A percentile compares a stretch with the other conserved stretches of the same genome.
phyloP scores from a whole-genome alignment of 495 filamentous ascomycete species.

The Hypoxylon lienhwacheense region DNA sequence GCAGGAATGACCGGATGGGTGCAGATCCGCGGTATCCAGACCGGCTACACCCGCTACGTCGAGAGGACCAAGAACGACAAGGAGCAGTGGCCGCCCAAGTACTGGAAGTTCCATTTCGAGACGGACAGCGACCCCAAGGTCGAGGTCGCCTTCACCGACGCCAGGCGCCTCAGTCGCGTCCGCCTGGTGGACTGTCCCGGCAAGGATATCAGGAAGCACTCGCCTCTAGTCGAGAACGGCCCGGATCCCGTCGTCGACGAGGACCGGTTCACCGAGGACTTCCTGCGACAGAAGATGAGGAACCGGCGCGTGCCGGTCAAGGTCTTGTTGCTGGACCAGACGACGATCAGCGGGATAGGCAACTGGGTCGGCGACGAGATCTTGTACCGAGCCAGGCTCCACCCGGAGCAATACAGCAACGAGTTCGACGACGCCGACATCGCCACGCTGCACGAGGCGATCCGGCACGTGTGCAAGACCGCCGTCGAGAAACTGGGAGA shows the following conservation, averaged over 20 bases:
- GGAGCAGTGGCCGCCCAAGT: conserved; percentile 82
- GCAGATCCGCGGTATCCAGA: conserved; percentile 74
- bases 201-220: conserved; percentile 70
- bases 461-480: conserved; percentile 75
- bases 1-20: conserved; percentile 76
- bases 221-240: conserved; percentile 84
- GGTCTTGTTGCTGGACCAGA: conserved; percentile 81
- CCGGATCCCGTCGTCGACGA: conserved; percentile 89
- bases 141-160: conserved; percentile 83
- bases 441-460: conserved; percentile 67
- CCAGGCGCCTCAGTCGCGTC: conserved; percentile 73
- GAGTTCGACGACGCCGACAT: conserved; percentile 74
- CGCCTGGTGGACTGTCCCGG: conserved; percentile 80
- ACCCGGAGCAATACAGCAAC: conserved; percentile 90
- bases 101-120: conserved; percentile 80
- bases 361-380: conserved; percentile 98
- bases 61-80: conserved; percentile 62
- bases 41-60: conserved; percentile 70
- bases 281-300: conserved; percentile 66
- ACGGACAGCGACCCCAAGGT: conserved; percentile 58
- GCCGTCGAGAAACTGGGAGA: conserved; percentile 81
- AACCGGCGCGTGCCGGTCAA: conserved; percentile 83
- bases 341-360: conserved; percentile 88
- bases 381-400: conserved; percentile 80
- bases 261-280: conserved; percentile 70